Base-by-base conservation (phyloP, 176 grass and related monocot genomes). In the Oryza australiensis region DNA sequence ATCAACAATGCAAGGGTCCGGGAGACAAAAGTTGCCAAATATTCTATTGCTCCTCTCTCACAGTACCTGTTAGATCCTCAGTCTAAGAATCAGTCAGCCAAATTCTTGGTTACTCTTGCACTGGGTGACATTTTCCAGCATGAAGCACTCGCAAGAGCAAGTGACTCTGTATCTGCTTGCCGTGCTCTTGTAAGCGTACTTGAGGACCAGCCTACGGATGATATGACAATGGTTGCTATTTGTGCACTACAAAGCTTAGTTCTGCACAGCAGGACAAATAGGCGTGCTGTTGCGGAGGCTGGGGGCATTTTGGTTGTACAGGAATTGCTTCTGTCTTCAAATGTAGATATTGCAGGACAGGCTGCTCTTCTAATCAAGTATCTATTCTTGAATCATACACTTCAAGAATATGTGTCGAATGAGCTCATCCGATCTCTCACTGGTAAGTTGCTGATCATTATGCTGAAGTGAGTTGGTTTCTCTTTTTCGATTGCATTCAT, bases 211-310 rank as follows among this genome's bases (percentile, higher is more conserved):
- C 86, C 92, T 51, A 98, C 90, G 0, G 95, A 98, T 45, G 95
- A 98, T 85, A 98, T 98, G 90, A 98, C 90, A 70, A 89, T 91
- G 90, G 92, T 98, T 81, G 88, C 95, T 75, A 89, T 98, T 77
- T 98, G 95, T 86, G 92, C 95, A 68, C 59, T 98, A 46, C 95
- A 98, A 83, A 94, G 90, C 70, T 87, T 98, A 84, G 95, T 98
- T 74, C 90, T 94, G 92, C 92, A 98, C 77, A 98, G 95, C 79
- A 98, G 95, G 86, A 98, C 95, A 89, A 98, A 98, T 24, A 90
- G 92, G 84, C 90, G 92, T 11, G 92, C 90, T 14, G 86, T 98
- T 41, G 95, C 95, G 2, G 95, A 98, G 80, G 92, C 95, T 68
- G 95, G 95, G 41, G 95, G 95, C 65, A 92, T 98, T 87, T 84